These are phyloP conservation scores for Sanghuangporus sanghuang DNA, from an alignment of 1,284 basidiomycete species.

Conservation along the genomic window DNA sequence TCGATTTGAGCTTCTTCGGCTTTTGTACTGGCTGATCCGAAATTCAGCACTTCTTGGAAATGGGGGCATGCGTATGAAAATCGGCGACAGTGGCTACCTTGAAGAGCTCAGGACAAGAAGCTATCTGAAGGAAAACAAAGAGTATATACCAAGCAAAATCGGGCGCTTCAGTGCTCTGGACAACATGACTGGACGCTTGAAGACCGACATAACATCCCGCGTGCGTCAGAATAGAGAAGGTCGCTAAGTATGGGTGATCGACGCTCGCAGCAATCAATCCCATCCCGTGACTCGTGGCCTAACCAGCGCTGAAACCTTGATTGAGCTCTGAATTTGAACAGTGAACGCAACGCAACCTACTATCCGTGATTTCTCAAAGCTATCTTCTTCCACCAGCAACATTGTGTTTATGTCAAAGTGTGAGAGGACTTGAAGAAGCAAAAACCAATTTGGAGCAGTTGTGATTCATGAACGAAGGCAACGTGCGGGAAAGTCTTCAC, in stretches of 20 bases:
- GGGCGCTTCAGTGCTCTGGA: not conserved
- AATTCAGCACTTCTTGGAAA: not conserved
- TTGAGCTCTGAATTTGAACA: not conserved
- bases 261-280: not conserved
- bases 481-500: constrained; percentile 1
- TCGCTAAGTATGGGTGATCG: constrained; percentile 1
- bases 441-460: not conserved
- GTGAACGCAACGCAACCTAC: not conserved
- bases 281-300: not conserved
- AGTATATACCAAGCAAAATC: not conserved
- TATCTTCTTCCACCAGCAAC: not conserved
- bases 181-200: not conserved
- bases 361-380: not conserved
- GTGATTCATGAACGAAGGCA: constrained; percentile 16
- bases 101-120: not conserved
- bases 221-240: not conserved
- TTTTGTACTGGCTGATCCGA: not conserved
- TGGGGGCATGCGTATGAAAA: not conserved
- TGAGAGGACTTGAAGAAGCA: not conserved
- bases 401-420: not conserved
- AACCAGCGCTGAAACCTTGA: not conserved
- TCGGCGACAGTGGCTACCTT: not conserved
- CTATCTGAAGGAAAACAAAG: not conserved
- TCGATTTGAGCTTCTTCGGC: constrained; percentile 31
- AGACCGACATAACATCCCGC: too few relatives aligned